Evolutionary conservation across 768 basidiomycete species (phyloP), one percentile per base, ranked within the genome.

Genomic region (Postia placenta): DNA sequence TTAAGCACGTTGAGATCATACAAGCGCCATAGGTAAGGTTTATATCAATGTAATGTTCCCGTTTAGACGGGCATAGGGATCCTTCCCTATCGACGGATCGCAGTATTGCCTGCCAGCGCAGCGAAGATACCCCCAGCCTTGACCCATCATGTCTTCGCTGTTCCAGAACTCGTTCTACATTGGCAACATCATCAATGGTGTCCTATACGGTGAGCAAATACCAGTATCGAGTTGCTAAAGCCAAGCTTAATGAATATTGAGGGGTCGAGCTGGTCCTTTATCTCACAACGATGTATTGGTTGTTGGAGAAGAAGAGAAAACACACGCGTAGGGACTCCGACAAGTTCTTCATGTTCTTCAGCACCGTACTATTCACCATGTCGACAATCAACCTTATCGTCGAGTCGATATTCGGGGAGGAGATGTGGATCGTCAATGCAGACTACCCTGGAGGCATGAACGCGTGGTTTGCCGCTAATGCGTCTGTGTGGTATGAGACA

Each of bases 341-440:
- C 22, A 27, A 28, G 15, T 47, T 52, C 38, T 56, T 48, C 26
- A 28, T 53, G n/a, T 40, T 36, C 43, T 49, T 61, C 49, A 52
- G 59, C 51, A 62, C 58, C 19, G 49, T 47, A 14, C 55, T 69
- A 53, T 40, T 70, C 5, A 9, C 65, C 24, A 40, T 69, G 30
- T 60, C 62, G 57, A 68, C 70, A 4, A 43, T 68, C 14, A 69
- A 61, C 46, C 51, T 67, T 28, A 56, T 59, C 26, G 52, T 52
- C 28, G 57, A 66, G 42, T 52, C 53, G n/a, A 15, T 69, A 12
- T 65, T 70, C 24, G 66, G 63, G 4, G 57, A 70, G 47, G 56
- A 58, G 42, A 65, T 68, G 61, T 74, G 73, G 72, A 53, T 74
- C 20, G 52, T 52, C 15, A 37, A 69, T 15, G 48, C 51, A 2